A percentile compares a stretch with the other conserved stretches of the same genome.
phyloP scores from a whole-genome alignment of 2,329 filamentous ascomycete species.

The Clarireedia sp. region DNA sequence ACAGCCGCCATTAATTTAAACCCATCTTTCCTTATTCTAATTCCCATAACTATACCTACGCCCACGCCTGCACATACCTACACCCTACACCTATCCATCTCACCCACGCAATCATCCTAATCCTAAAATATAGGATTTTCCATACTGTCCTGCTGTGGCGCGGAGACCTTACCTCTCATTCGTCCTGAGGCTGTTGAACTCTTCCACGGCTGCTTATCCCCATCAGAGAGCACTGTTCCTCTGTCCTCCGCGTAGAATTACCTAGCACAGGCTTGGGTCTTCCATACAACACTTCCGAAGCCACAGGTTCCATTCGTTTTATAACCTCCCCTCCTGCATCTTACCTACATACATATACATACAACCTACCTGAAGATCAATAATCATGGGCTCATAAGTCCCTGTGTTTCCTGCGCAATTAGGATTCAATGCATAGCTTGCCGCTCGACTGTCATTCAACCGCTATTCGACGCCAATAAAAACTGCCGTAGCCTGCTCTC shows the following conservation, averaged over 20 bases:
- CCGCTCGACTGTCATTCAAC: slow-evolving; percentile 4
- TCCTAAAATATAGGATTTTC: slow-evolving; percentile 13
- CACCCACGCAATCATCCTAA: neutral
- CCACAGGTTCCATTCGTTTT: slow-evolving; percentile 21
- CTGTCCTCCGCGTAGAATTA: slow-evolving; percentile 24
- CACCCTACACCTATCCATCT: no score
- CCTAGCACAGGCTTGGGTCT: slow-evolving; percentile 15
- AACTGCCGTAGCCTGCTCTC: slow-evolving; percentile 6
- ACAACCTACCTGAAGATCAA: slow-evolving; percentile 14
- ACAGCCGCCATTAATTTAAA: neutral
- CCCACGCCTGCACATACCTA: no score
- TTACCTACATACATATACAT: slow-evolving; percentile 5
- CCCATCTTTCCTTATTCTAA: slow-evolving; percentile 7
- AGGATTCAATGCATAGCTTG: neutral
- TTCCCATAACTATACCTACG: no score
- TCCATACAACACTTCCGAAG: slow-evolving; percentile 21
- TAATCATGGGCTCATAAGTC: slow-evolving; percentile 16
- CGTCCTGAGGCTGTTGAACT: slow-evolving; percentile 19
- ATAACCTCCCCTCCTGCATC: slow-evolving; percentile 13
- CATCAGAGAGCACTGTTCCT: slow-evolving; percentile 15
- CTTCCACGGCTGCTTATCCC: slow-evolving; percentile 23
- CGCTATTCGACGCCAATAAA: slow-evolving; percentile 7
- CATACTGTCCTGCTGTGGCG: slow-evolving; percentile 21
- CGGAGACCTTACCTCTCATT: slow-evolving; percentile 21
- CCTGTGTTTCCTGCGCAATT: slow-evolving; percentile 12